Evolutionary conservation across 257 asterid genomes (phyloP).

Genomic region (Nicotiana obtusifolia): DNA sequence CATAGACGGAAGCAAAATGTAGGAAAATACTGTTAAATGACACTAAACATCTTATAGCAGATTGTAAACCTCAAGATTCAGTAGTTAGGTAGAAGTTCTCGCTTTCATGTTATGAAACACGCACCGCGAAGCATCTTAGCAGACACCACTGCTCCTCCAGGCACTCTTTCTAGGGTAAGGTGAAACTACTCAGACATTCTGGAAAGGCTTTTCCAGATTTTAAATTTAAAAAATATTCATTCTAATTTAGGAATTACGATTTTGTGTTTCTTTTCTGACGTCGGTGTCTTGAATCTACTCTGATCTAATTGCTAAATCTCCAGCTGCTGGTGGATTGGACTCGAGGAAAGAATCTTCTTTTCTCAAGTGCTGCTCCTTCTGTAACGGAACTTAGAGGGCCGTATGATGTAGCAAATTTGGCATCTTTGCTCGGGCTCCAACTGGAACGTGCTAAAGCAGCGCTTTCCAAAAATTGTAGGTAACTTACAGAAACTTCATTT

Average conservation of each 20-base stretch:
- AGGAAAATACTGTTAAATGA: background rate
- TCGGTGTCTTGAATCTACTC: conserved; percentile 13
- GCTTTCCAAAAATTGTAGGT: conserved; percentile 86
- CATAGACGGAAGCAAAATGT: background rate
- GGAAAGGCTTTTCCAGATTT: background rate
- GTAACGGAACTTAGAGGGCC: conserved; percentile 84
- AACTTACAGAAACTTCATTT: conserved; percentile 13
- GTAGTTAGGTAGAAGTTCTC: background rate
- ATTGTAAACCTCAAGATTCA: background rate
- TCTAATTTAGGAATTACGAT: background rate
- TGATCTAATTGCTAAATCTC: conserved; percentile 15
- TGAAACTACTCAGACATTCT: background rate
- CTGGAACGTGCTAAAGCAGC: conserved; percentile 78
- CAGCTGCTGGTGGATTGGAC: conserved; percentile 97
- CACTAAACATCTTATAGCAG: background rate
- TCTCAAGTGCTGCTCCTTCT: conserved; percentile 74
- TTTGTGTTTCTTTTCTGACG: background rate
- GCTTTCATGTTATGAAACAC: background rate
- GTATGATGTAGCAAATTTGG: conserved; percentile 72
- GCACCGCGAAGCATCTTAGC: background rate
- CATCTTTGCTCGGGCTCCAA: conserved; percentile 58
- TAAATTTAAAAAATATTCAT: background rate
- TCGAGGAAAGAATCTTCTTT: conserved; percentile 66
- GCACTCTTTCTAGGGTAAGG: background rate
- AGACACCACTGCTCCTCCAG: background rate